Base-by-base conservation (phyloP, 2,329 filamentous ascomycete species). In the Sphaerostilbella broomeana region DNA sequence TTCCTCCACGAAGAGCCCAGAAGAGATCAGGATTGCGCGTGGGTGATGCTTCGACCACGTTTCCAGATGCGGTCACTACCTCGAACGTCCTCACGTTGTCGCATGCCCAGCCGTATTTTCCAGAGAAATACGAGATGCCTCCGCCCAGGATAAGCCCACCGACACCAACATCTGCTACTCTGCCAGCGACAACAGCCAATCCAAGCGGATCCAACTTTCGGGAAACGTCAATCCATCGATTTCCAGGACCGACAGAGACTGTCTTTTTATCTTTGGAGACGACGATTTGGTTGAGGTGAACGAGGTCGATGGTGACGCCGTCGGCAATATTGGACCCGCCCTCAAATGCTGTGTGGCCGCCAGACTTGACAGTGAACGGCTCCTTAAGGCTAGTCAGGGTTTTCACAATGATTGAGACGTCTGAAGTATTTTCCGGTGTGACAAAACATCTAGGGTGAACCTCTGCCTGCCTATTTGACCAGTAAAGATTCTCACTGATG, bases 51-150 rank as follows among this genome's bases (percentile, higher is more conserved):
- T 60, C 57, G 24, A 73, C 55, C 15, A 75, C 59, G 2, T 49
- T 43, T 0, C 72, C 71, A 20, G 60, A 56, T 0, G 67, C 63
- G 2, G 73, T 62, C 2, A 77, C 71, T 8, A 77, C 58, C 26
- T 73, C 60, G 35, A 60, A 72, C 15, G 58, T 60, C 16, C 52
- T 47, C 10, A 72, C 61, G 9, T 61, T 67, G 51, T 73, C 70
- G 44, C 65, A 70, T 6, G 60, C 65, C 48, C 65, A 70, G 5
- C 73, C 73, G 21, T 64, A 52, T 1, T 55, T 55, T 0, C 62
- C 61, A 2, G 47, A 46, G 34, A 44, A 46, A 35, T 47, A 50
- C n/a, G 51, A 46, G 20, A 44, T 51, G 3, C 53, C 53, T 0
- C 54, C 56, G 10, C 56, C 56, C 3, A 57, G 48, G 7, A 56